Base-by-base conservation (phyloP, 805 yeast species). In the Candida ovalis region DNA sequence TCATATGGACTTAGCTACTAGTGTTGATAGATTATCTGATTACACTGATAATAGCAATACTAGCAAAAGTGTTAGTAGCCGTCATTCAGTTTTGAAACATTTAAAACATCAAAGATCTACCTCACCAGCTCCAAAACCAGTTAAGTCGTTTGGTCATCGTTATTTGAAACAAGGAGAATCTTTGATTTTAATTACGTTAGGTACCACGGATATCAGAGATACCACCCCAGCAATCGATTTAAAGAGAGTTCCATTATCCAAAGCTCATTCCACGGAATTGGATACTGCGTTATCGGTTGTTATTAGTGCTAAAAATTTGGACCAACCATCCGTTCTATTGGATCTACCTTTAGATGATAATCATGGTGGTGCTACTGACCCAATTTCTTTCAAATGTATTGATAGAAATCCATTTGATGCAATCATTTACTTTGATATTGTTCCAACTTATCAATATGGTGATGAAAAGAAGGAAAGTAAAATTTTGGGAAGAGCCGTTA, bases 271-370 rank as follows among this genome's bases (percentile, higher is more conserved):
- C n/a, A 86, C 96, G 0, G 94, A 88, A 62, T 73, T 90, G 35
- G 97, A 91, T 57, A 88, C 96, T 3, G 96, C 96, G 0, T 75
- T 91, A 35, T 85, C 96, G 0, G 70, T 91, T 40, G 81, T 81
- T 9, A 76, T 91, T 22, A 69, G 73, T n/a, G 74, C 78, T 1
- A 60, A 60, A 35, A 62, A 58, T 43, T 47, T 68, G 10, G 84
- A 78, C 48, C 77, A 86, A 3, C 81, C 87, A 1, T 53, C 61
- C 18, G 78, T 79, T 1, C 72, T 84, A 7, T 62, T 86, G 23
- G 97, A 90, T 57, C 72, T 91, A 52, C 97, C 97, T 2, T 68
- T 88, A 38, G 94, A 90, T 59, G 96, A 87, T 56, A 84, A 78
- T 44, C 81, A 78, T 58, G 84, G 83, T 1, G 70, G 77, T 48